phyloP scores from a whole-genome alignment of 768 basidiomycete species.

The Lactarius sanguifluus region DNA sequence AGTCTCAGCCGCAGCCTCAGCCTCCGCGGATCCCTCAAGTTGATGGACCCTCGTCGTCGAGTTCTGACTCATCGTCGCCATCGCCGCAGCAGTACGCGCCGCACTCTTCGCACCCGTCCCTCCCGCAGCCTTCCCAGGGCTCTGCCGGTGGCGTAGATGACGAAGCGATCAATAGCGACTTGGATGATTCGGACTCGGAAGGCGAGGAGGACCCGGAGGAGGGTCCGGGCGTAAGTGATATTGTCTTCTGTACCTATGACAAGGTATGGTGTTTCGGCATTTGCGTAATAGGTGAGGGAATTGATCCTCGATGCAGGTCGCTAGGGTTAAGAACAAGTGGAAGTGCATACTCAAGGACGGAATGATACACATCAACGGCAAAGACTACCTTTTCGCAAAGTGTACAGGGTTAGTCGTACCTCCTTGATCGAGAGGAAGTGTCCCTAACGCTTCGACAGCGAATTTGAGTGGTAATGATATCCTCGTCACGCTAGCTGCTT shows the following conservation, averaged over 20 bases:
- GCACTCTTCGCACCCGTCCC: constrained; percentile 68
- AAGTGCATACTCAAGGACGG: constrained; percentile 98
- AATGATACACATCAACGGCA: constrained; percentile 95
- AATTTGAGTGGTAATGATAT: constrained; percentile 39
- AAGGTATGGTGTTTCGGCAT: constrained; percentile 71
- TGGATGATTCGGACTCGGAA: constrained; percentile 93
- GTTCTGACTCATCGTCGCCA: constrained; percentile 71
- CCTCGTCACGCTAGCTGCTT: neutral
- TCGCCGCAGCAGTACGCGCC: constrained; percentile 62
- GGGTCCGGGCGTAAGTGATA: constrained; percentile 76
- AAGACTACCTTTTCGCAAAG: constrained; percentile 95
- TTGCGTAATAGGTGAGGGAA: constrained; percentile 5
- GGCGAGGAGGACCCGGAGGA: constrained; percentile 83
- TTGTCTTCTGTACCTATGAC: constrained; percentile 98
- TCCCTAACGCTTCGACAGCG: constrained; percentile 29
- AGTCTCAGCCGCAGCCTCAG: constrained; percentile 27
- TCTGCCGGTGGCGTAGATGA: constrained; percentile 47
- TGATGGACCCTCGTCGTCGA: constrained; percentile 71
- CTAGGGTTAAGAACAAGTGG: constrained; percentile 99
- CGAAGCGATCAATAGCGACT: constrained; percentile 94
- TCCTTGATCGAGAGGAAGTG: neutral
- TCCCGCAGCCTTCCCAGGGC: constrained; percentile 58
- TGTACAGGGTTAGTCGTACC: constrained; percentile 77
- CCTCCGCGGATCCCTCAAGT: constrained; percentile 71
- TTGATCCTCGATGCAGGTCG: constrained; percentile 58